Evolutionary conservation across 352 stramenopile genomes (phyloP).

Genomic region (Halophytophthora polymorphica): DNA sequence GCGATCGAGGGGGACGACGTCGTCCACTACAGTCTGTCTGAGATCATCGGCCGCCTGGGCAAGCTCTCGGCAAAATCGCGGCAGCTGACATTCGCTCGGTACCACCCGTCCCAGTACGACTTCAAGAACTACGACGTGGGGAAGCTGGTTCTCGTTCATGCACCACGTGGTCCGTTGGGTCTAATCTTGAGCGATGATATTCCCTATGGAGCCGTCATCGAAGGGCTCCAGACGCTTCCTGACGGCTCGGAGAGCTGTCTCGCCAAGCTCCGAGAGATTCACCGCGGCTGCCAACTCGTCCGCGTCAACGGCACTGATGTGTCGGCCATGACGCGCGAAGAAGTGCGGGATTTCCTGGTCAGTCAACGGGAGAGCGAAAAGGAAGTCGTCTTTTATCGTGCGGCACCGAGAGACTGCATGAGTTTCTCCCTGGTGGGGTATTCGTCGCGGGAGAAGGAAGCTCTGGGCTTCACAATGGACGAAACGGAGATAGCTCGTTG

Average conservation of each 20-base stretch:
- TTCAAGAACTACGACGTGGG: slow-evolving; percentile 43
- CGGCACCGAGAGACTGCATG: slow-evolving; percentile 18
- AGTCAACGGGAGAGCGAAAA: slow-evolving; percentile 46
- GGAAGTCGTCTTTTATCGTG: slow-evolving; percentile 53
- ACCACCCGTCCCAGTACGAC: slow-evolving; percentile 26
- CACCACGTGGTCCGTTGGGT: slow-evolving; percentile 43
- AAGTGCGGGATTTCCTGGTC: slow-evolving; percentile 32
- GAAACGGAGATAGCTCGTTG: slow-evolving; percentile 36
- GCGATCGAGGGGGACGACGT: slow-evolving; percentile 48
- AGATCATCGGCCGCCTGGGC: slow-evolving; percentile 42
- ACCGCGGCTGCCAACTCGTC: slow-evolving; percentile 56
- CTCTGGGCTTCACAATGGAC: slow-evolving; percentile 26
- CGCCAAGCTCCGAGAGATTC: slow-evolving; percentile 20
- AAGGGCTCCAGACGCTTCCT: slow-evolving; percentile 38
- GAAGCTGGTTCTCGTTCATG: slow-evolving; percentile 42
- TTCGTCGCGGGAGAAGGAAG: not conserved
- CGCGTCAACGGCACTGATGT: slow-evolving; percentile 52
- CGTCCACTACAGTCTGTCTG: slow-evolving; percentile 33
- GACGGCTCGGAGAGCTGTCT: slow-evolving; percentile 40
- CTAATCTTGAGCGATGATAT: slow-evolving; percentile 43
- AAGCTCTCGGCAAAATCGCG: slow-evolving; percentile 39
- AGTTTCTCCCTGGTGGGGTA: slow-evolving; percentile 28
- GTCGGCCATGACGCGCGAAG: slow-evolving; percentile 30
- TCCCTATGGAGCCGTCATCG: slow-evolving; percentile 43
- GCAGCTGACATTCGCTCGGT: slow-evolving; percentile 48